These are phyloP conservation scores for Talaromyces sp. DNA, from an alignment of 2,329 filamentous ascomycete species.

Conservation along the genomic window DNA sequence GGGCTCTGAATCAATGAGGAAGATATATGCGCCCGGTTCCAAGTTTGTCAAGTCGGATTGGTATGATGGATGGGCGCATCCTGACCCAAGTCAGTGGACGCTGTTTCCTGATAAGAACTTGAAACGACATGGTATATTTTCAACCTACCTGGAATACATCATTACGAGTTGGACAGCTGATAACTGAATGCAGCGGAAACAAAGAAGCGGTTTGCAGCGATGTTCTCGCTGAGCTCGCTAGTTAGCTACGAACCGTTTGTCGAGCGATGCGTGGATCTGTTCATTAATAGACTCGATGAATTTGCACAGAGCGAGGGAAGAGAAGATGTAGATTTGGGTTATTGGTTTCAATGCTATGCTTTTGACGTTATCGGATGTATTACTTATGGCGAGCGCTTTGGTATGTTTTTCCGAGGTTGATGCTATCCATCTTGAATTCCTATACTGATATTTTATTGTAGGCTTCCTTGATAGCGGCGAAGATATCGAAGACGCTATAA, in stretches of 20 bases:
- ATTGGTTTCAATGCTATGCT: conserved; percentile 36
- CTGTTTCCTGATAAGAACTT: conserved; percentile 31
- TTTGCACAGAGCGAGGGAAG: conserved; percentile 22
- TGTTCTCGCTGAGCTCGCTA: conserved; percentile 48
- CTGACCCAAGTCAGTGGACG: conserved; percentile 26
- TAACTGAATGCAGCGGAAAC: conserved; percentile 24
- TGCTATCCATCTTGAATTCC: not conserved
- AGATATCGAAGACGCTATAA: conserved; percentile 43
- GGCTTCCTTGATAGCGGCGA: conserved; percentile 46
- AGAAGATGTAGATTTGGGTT: conserved; percentile 32
- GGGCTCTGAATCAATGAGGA: conserved; percentile 9
- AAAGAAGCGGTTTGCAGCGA: conserved; percentile 37
- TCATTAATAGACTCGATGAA: conserved; percentile 35
- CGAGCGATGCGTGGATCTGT: conserved; percentile 43
- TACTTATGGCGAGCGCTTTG: conserved; percentile 34
- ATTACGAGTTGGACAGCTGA: not conserved
- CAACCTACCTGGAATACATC: not conserved
- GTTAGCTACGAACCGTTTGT: conserved; percentile 48
- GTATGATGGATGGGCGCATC: conserved; percentile 14
- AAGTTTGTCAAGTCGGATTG: conserved; percentile 16
- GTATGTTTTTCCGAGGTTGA: conserved; percentile 11
- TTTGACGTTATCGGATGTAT: conserved; percentile 49
- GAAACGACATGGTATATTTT: conserved; percentile 30
- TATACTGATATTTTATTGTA: conserved; percentile 16
- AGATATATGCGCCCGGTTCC: conserved; percentile 15